These are phyloP conservation scores for Tylopilus felleus DNA, from an alignment of 768 basidiomycete genomes.

Conservation along the genomic window DNA sequence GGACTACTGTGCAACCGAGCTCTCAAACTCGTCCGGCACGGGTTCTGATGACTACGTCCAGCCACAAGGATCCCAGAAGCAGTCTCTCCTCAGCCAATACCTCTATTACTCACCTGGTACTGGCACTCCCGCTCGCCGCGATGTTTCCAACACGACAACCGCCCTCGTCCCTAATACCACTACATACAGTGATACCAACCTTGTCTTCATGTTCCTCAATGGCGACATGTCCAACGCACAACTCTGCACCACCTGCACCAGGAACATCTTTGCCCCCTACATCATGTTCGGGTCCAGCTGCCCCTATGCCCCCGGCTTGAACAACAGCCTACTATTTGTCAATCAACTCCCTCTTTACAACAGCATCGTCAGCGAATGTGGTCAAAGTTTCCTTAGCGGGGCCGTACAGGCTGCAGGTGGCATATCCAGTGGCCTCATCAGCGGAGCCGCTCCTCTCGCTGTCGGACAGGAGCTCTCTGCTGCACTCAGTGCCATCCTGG, in stretches of 20 bases:
- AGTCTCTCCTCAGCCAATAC: conserved; percentile 20
- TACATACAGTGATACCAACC: conserved; percentile 54
- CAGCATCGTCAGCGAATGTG: conserved; percentile 62
- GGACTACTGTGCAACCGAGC: conserved; percentile 62
- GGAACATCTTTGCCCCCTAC: conserved; percentile 71
- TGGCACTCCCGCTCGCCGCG: conserved; percentile 26
- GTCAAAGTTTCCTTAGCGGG: conserved; percentile 62
- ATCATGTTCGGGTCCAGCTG: conserved; percentile 66
- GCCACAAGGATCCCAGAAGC: conserved; percentile 5
- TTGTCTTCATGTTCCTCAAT: conserved; percentile 76
- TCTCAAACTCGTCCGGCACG: conserved; percentile 32
- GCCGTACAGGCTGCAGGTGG: conserved; percentile 69
- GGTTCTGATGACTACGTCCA: conserved; percentile 15
- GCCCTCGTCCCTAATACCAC: conserved; percentile 49
- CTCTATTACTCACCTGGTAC: conserved; percentile 24
- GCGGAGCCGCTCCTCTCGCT: conserved; percentile 26
- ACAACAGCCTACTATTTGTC: conserved; percentile 58
- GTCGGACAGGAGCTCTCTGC: conserved; percentile 26
- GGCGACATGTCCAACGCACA: conserved; percentile 33
- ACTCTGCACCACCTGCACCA: conserved; percentile 84
- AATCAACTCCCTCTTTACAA: conserved; percentile 67
- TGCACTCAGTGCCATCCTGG: conserved; percentile 31
- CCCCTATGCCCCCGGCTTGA: conserved; percentile 76
- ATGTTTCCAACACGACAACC: conserved; percentile 25
- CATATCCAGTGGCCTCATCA: conserved; percentile 38